Base-by-base conservation (phyloP, 2,329 filamentous ascomycete species). In the Pseudogymnoascus sp. region DNA sequence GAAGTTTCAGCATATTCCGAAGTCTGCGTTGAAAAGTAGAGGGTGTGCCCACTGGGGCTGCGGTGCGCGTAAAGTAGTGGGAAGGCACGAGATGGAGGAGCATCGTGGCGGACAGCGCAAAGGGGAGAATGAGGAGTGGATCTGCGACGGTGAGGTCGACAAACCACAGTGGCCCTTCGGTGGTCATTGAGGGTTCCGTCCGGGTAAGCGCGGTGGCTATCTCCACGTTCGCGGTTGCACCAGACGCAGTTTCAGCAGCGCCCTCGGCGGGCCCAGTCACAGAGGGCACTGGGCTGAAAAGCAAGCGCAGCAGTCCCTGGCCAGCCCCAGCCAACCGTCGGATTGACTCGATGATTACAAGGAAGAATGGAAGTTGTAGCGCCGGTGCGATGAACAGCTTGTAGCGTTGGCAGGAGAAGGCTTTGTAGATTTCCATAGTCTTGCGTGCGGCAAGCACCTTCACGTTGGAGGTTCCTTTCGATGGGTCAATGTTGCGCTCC, bases 101-200 rank as follows among this genome's bases (percentile, higher is more conserved):
- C 64, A 85, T 79, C 4, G 78, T 74, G 0, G 72, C 75, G 0
- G 78, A 79, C 21, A 84, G 74, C 2, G 79, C 64, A 42, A 79
- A 74, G 0, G 83, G 82, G 1, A 86, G 74, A 1, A 76, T 67
- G 2, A 79, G 73, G 2, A 77, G 78, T 0, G 82, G 77, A 67
- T 87, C 85, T 7, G 81, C 74, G 0, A 76, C 69, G 4, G 82
- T 73, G 13, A 88, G 77, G 69, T 87, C 77, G 1, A 79, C 77
- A 63, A 86, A 86, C 84, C 84, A 88, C 1, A 85, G 74, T 2
- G 80, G 77, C n/a, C 84, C 84, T 73, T 86, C 84, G 6, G 71
- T 77, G 4, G 79, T 77, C 14, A 87, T 73, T 4, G 78, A 77
- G 2, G 79, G 78, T 66, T 85, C 81, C 33, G 80, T 8, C 21